Conservation (phyloP, 2,329 filamentous ascomycete species). For the Cladobotryum protrusum region DNA sequence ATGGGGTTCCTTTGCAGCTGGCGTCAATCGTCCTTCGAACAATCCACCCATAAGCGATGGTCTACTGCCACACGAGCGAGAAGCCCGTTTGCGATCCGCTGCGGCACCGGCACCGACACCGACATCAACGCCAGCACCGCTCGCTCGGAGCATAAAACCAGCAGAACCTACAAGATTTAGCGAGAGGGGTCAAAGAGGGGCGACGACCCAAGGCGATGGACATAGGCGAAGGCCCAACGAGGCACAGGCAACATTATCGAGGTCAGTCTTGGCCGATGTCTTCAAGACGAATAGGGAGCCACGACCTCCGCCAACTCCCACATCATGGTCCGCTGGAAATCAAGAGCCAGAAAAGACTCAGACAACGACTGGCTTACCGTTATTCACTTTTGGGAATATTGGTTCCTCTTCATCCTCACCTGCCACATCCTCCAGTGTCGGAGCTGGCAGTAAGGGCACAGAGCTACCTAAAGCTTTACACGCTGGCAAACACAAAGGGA, state of each 20-base stretch:
- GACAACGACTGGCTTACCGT: no score
- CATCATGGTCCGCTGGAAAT: slow-evolving; percentile 19
- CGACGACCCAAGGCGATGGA: not conserved
- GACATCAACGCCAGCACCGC: no score
- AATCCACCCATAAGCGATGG: slow-evolving; percentile 12
- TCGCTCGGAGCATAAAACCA: no score
- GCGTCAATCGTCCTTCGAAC: slow-evolving; percentile 1
- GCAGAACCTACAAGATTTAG: not conserved
- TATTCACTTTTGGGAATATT: no score
- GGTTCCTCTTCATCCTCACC: not conserved
- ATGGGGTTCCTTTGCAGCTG: slow-evolving; percentile 15
- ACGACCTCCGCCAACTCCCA: slow-evolving; percentile 20
- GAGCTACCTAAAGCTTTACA: slow-evolving; percentile 5
- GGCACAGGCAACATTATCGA: slow-evolving; percentile 18
- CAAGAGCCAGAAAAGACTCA: not conserved
- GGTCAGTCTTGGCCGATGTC: slow-evolving; percentile 27
- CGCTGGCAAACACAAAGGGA: slow-evolving; percentile 5
- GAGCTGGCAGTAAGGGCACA: not conserved
- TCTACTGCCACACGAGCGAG: slow-evolving; percentile 34
- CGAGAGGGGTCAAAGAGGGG: not conserved
- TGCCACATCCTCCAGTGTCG: not conserved
- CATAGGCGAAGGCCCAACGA: slow-evolving; percentile 3
- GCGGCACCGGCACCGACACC: not conserved
- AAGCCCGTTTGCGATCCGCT: slow-evolving; percentile 26
- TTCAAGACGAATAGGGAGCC: slow-evolving; percentile 24